Evolutionary conservation across 75 land plant genomes (phyloP).

Genomic region (Cupressus sempervirens): DNA sequence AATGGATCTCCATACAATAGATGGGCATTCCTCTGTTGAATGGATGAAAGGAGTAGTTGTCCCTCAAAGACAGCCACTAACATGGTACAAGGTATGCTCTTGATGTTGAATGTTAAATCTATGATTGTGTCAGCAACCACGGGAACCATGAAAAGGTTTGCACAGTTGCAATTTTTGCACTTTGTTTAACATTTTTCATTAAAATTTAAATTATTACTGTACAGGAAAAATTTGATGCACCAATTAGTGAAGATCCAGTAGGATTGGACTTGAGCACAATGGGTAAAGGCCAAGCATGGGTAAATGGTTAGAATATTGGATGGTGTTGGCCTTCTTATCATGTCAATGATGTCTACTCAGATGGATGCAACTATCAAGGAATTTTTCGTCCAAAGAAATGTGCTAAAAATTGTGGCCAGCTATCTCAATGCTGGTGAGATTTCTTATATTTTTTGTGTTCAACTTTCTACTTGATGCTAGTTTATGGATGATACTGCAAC

Average conservation of each 20-base stretch:
- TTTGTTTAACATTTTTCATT: neutral
- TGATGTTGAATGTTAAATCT: neutral
- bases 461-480: neutral
- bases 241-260: conserved; percentile 63
- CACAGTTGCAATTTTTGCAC: neutral
- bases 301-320: conserved; percentile 80
- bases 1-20: conserved; percentile 44
- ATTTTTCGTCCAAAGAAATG: conserved; percentile 57
- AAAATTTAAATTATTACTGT: neutral
- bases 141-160: neutral
- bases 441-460: neutral
- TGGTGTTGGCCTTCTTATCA: conserved; percentile 80
- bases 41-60: conserved; percentile 44
- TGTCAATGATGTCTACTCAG: conserved; percentile 33
- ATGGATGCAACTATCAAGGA: conserved; percentile 62
- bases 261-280: conserved; percentile 77
- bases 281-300: conserved; percentile 95
- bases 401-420: conserved; percentile 54
- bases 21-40: conserved; percentile 53
- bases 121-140: neutral
- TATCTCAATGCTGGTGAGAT: conserved; percentile 83
- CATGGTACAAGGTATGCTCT: conserved; percentile 59
- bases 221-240: conserved; percentile 77
- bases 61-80: conserved; percentile 37
- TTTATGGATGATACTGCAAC: neutral